Evolutionary conservation across 2,329 filamentous ascomycete genomes (phyloP), one percentile per base, ranked within the genome.

Genomic region (Nemania sp.): DNA sequence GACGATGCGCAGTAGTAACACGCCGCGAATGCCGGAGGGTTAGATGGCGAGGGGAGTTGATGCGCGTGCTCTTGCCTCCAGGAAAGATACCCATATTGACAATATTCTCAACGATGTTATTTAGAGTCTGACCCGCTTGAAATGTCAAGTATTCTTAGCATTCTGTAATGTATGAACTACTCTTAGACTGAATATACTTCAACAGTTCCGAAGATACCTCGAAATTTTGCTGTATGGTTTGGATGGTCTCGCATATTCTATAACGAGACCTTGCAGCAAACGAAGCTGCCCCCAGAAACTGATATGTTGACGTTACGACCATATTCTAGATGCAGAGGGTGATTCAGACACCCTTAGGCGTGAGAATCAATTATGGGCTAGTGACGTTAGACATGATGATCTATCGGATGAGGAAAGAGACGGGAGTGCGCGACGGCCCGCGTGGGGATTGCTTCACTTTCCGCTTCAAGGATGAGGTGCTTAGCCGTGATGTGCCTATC

Each of bases 11-110:
- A 34, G 36, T 11, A 17, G 49, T 33, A 11, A 34, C 24, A 5
- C 44, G 42, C 40, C 57, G 41, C 8, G 53, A 42, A 52, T 60
- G 58, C 20, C 63, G 58, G 30, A 64, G 36, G n/a, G 56, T 57
- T n/a, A 64, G 44, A 50, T 62, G 56, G 5, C 62, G 59, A 6
- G 57, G 61, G 36, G 60, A 62, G 17, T 60, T 54, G 26, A 53
- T 59, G 2, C 52, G 43, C 15, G 47, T 62, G 36, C 34, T 62
- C 24, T 59, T 57, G 11, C 54, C 53, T 2, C 57, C 53, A 5
- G 57, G 39, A 23, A 59, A 59, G 46, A 59, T 59, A 33, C 19
- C 49, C 49, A 52, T 52, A 19, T 22, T 28, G 14, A 12, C 26
- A 14, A 26, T 34, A 12, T 15, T 46, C 15, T 15, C 17, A 33